phyloP scores from a whole-genome alignment of 352 stramenopile genomes.

The Globisporangium splendens region DNA sequence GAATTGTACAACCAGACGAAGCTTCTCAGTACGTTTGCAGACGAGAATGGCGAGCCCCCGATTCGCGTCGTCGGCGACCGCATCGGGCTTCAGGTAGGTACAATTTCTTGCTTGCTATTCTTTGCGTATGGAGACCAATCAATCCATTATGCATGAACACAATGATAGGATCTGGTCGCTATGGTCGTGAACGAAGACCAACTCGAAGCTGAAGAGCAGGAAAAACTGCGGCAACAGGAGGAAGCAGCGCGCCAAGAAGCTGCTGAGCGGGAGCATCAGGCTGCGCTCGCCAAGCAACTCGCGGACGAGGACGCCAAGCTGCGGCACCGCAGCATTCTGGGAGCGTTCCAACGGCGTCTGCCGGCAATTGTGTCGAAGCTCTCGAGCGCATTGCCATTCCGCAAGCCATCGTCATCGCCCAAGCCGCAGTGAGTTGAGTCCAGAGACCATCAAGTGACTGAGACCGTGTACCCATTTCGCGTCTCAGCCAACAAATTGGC shows the following conservation, averaged over 20 bases:
- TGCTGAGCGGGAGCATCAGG: constrained; percentile 15
- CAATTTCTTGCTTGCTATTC: background rate
- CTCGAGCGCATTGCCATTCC: constrained; percentile 10
- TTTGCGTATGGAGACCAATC: background rate
- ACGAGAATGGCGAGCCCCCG: constrained; percentile 16
- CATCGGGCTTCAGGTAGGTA: constrained; percentile 46
- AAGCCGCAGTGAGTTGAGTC: background rate
- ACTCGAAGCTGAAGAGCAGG: constrained; percentile 39
- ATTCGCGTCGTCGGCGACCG: constrained; percentile 39
- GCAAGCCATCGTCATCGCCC: background rate
- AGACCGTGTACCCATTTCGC: constrained; percentile 9
- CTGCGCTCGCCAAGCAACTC: constrained; percentile 9
- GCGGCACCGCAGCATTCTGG: constrained; percentile 12
- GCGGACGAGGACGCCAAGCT: constrained; percentile 16
- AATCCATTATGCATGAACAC: too few species aligned
- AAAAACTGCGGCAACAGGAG: constrained; percentile 19
- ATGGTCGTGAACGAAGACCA: constrained; percentile 41
- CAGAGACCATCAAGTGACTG: background rate
- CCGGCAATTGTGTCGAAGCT: constrained; percentile 9
- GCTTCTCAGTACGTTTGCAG: constrained; percentile 17
- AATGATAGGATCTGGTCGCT: constrained; percentile 42
- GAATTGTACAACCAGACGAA: constrained; percentile 58
- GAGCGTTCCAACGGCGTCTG: constrained; percentile 17
- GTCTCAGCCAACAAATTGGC: background rate
- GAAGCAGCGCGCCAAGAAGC: constrained; percentile 2